Evolutionary conservation across 2,329 filamentous ascomycete genomes (phyloP).

Genomic region (Blastomyces percursus): DNA sequence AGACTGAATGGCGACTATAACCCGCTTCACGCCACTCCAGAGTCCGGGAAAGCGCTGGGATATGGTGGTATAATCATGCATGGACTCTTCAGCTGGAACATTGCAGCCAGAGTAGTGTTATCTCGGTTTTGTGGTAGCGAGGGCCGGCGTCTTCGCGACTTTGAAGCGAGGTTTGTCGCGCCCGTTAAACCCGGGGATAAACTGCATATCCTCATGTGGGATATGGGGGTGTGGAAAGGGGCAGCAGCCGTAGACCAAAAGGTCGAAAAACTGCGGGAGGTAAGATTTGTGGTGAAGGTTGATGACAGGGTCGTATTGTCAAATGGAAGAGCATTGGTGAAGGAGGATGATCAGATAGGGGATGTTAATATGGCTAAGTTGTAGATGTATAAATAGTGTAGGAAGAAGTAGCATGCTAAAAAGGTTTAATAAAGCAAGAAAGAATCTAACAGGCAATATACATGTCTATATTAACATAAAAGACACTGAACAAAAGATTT

Average conservation of each 20-base stretch:
- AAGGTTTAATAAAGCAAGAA: not conserved
- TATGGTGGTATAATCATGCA: constrained; percentile 84
- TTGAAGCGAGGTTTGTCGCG: constrained; percentile 75
- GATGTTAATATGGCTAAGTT: constrained; percentile 33
- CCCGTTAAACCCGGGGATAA: constrained; percentile 75
- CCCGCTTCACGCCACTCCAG: constrained; percentile 76
- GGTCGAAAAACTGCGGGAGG: constrained; percentile 26
- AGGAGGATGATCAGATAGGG: constrained; percentile 40
- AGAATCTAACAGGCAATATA: not conserved
- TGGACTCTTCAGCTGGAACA: constrained; percentile 79
- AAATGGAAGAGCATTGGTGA: constrained; percentile 64
- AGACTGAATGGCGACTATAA: constrained; percentile 90
- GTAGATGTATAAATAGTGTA: not conserved
- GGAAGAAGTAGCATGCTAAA: not conserved
- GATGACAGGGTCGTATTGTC: constrained; percentile 66
- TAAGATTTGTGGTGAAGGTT: constrained; percentile 29
- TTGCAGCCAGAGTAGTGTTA: constrained; percentile 61
- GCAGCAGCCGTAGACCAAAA: constrained; percentile 56
- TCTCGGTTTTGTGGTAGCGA: constrained; percentile 62
- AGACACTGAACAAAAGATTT: not conserved
- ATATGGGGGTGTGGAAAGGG: constrained; percentile 55
- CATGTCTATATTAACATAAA: not conserved
- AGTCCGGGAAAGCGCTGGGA: constrained; percentile 76
- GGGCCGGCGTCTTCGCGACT: constrained; percentile 70
- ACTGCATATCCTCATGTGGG: constrained; percentile 70